Percentiles rank a stretch among this genome's conserved stretches.
These are phyloP conservation scores for Phaffomyces antillensis DNA, from an alignment of 805 yeast genomes.

Conservation along the genomic window DNA sequence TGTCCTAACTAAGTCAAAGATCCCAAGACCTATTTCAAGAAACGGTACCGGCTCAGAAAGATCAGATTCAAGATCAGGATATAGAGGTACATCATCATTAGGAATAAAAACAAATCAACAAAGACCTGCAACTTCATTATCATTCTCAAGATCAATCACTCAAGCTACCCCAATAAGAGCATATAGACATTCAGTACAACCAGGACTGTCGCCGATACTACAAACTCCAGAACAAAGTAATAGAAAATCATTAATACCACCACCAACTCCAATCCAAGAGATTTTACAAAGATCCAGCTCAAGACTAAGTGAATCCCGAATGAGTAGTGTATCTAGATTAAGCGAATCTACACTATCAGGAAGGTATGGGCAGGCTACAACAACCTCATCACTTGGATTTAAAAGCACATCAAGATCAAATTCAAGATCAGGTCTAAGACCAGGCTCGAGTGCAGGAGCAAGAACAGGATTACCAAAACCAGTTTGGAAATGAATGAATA, in stretches of 20 bases:
- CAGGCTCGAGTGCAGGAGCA: constrained; percentile 6
- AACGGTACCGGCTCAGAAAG: constrained; percentile 11
- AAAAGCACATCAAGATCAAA: constrained; percentile 1
- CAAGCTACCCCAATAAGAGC: constrained; percentile 1
- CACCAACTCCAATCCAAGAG: constrained; percentile 22
- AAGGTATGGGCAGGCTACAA: constrained; percentile 1
- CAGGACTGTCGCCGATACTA: constrained; percentile 8
- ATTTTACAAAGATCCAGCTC: constrained; percentile 14
- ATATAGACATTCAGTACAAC: constrained; percentile 15
- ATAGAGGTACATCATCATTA: constrained; percentile 12
- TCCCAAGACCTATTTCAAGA: constrained; percentile 11
- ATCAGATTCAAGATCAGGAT: constrained; percentile 16
- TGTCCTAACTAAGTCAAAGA: background rate
- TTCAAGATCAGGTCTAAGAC: constrained; percentile 2
- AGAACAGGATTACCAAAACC: constrained; percentile 4
- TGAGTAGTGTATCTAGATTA: background rate
- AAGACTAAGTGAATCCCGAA: constrained; percentile 7
- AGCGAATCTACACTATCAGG: background rate
- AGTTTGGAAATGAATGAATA: constrained; percentile 3
- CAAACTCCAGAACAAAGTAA: constrained; percentile 17
- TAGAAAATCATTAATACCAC: constrained; percentile 19
- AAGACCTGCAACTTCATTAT: constrained; percentile 17
- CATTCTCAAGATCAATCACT: constrained; percentile 10
- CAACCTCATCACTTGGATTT: background rate
- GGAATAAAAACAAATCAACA: constrained; percentile 1